phyloP scores from a whole-genome alignment of 2,329 filamentous ascomycete species.

The Didymella exigua region DNA sequence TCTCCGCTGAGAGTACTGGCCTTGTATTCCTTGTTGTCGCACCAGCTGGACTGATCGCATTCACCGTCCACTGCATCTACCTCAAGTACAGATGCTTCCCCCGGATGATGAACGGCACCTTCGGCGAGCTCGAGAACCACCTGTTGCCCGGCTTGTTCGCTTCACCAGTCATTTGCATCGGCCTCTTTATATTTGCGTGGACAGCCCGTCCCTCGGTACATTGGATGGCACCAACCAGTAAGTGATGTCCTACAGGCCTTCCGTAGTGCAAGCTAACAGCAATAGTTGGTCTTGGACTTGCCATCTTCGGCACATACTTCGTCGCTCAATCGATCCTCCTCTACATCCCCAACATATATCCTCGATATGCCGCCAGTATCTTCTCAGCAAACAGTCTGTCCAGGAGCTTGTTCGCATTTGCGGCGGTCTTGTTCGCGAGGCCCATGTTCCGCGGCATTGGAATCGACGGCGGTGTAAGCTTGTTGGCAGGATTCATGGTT shows the following conservation, averaged over 20 bases:
- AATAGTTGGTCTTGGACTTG: constrained; percentile 54
- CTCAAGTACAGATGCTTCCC: constrained; percentile 74
- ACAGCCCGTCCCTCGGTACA: constrained; percentile 66
- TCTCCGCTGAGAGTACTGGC: constrained; percentile 71
- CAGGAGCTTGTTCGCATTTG: constrained; percentile 61
- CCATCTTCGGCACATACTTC: constrained; percentile 50
- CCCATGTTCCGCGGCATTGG: constrained; percentile 65
- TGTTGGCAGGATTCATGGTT: constrained; percentile 58
- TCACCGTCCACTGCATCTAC: constrained; percentile 70
- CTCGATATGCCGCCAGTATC: constrained; percentile 53
- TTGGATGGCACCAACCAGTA: constrained; percentile 59
- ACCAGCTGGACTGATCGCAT: constrained; percentile 70
- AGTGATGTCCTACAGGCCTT: background rate
- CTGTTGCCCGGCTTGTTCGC: constrained; percentile 70
- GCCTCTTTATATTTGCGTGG: constrained; percentile 69
- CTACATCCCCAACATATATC: constrained; percentile 70
- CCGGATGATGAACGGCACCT: constrained; percentile 65
- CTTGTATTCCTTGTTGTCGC: constrained; percentile 84
- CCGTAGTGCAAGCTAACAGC: background rate
- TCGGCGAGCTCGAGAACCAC: constrained; percentile 72
- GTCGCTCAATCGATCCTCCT: constrained; percentile 58
- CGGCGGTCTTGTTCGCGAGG: constrained; percentile 62
- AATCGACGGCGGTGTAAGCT: constrained; percentile 61
- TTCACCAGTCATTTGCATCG: constrained; percentile 63
- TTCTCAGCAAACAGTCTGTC: constrained; percentile 68